These are phyloP conservation scores for Aspergillus sojae DNA, from an alignment of 2,329 filamentous ascomycete species.

Conservation along the genomic window DNA sequence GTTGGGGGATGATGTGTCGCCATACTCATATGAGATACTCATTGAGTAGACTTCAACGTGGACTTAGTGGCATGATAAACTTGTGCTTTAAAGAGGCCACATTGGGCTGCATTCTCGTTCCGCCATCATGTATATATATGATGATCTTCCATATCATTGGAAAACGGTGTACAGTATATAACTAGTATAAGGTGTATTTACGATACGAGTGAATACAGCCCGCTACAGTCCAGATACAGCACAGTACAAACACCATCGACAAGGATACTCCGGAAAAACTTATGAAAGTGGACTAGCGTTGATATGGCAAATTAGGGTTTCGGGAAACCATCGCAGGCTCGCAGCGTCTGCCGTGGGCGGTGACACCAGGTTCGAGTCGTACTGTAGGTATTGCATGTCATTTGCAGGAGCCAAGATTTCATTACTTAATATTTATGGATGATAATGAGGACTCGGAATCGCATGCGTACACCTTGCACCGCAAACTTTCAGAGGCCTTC, in stretches of 20 bases:
- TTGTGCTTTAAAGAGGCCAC: too few species aligned
- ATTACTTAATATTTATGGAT: slow-evolving; percentile 15
- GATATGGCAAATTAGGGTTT: neutral
- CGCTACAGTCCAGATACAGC: neutral
- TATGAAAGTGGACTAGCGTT: neutral
- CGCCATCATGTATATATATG: too few species aligned
- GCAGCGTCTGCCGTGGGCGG: neutral
- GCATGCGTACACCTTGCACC: neutral
- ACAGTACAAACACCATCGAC: neutral
- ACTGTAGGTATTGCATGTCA: slow-evolving; percentile 1
- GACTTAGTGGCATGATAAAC: too few species aligned
- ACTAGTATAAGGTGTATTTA: neutral
- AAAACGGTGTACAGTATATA: neutral
- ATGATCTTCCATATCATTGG: too few species aligned
- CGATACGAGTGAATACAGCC: neutral
- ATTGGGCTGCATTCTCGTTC: too few species aligned
- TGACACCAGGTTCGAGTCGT: neutral
- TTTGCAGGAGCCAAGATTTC: slow-evolving; percentile 9
- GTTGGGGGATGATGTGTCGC: too few species aligned
- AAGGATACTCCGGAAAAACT: neutral
- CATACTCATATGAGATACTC: too few species aligned
- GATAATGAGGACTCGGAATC: slow-evolving; percentile 7
- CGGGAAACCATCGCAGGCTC: neutral
- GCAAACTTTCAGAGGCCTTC: neutral
- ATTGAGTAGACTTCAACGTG: too few species aligned